Evolutionary conservation across 23 red algal species (phyloP), one percentile per base, ranked within the genome.

Genomic region (Chondrus crispus): DNA sequence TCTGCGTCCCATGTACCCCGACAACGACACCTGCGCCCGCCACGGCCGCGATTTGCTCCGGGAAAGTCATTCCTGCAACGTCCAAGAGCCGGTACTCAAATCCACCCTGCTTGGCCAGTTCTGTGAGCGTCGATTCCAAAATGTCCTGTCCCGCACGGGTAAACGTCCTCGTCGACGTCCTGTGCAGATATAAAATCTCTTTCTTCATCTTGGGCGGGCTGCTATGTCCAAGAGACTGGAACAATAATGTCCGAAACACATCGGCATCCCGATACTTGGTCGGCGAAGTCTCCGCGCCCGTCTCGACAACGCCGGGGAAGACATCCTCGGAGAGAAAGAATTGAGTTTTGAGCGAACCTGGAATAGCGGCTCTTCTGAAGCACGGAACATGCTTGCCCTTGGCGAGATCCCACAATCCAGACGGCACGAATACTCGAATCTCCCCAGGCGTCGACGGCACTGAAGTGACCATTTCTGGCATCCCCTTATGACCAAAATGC

Each of bases 1-100:
- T 53, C 45, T 95, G 83, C 82, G 68, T 75, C 29, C 92, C 92
- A 47, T 95, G 92, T 10, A 95, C 47, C 29, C 92, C 83, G 18
- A 88, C 78, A 22, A 82, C 64, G 26, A 95, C 49, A 13, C 20
- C 80, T 62, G 92, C 92, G 43, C 58, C 54, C 52, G 73, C 62
- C 63, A 70, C 81, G 7, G 66, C 71, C 22, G 32, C 39, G 5
- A 88, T 83, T 52, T 95, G 92, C 50, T 88, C 64, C 46, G 74
- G 43, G 36, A 95, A 95, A n/a, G 83, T 77, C 75, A 76, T 53
- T 11, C 79, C 83, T n/a, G 53, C 84, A 43, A 81, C 62, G 24
- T 85, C 85, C 18, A 95, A 64, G 22, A 14, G 13, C 14, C 55
- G 7, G 57, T 92, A 84, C 71, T 26, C 16, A 32, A 63, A 66